Conservation (phyloP, 2,329 filamentous ascomycete genomes). For the Fusarium sp. region DNA sequence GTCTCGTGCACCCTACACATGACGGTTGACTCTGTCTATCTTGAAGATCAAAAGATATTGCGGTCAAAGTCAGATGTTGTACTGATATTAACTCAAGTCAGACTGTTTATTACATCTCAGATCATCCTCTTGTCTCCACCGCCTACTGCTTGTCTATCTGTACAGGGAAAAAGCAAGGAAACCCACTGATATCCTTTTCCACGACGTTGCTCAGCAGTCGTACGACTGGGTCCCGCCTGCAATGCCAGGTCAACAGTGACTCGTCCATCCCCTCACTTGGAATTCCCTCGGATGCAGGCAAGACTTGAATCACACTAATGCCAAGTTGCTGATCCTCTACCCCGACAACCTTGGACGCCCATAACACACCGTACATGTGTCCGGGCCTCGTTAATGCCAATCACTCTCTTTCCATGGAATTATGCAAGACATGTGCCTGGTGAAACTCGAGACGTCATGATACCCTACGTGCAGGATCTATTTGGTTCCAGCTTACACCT, state of each 20-base stretch:
- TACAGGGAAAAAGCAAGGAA: conserved; percentile 1
- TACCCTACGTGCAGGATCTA: background rate
- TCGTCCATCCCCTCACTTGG: background rate
- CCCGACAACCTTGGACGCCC: background rate
- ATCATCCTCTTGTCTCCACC: background rate
- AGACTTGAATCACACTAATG: background rate
- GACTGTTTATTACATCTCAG: background rate
- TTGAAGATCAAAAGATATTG: background rate
- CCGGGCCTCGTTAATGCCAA: background rate
- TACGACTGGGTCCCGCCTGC: conserved; percentile 6
- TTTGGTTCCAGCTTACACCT: background rate
- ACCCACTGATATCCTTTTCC: background rate
- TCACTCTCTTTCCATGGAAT: background rate
- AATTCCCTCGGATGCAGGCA: background rate
- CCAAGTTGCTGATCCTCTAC: background rate
- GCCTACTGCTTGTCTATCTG: background rate
- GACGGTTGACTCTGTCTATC: background rate
- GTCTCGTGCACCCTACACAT: background rate
- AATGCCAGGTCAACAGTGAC: background rate
- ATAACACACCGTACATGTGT: background rate
- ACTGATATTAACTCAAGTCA: background rate
- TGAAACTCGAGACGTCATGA: background rate
- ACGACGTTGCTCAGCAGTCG: conserved; percentile 1
- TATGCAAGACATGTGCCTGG: background rate
- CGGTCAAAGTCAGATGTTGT: background rate